Conservation (phyloP, 305 asterid genomes). For the Euphrasia arctica region DNA sequence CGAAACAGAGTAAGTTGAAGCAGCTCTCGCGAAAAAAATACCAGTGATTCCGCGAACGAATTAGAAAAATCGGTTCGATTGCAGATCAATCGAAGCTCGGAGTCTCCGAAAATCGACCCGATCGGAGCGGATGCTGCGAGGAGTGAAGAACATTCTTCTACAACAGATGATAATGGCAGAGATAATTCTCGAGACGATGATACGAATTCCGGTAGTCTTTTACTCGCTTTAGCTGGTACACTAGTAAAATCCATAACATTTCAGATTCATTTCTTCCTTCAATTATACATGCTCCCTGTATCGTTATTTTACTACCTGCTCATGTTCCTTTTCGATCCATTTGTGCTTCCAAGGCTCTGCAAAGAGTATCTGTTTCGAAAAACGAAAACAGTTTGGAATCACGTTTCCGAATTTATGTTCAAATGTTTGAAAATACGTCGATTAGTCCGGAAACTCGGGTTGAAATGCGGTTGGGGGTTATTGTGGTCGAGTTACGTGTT, state of each 20-base stretch:
- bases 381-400: conserved; percentile 33
- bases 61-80: conserved; percentile 20
- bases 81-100: conserved; percentile 29
- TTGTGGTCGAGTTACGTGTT: conserved; percentile 84
- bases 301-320: conserved; percentile 44
- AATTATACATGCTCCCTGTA: conserved; percentile 41
- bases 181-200: conserved; percentile 23
- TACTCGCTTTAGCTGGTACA: conserved; percentile 41
- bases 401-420: conserved; percentile 33
- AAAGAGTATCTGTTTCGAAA: conserved; percentile 33
- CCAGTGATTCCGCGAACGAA: conserved; percentile 25
- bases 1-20: conserved; percentile 26
- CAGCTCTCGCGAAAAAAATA: conserved; percentile 28
- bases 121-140: conserved; percentile 24
- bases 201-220: conserved; percentile 34
- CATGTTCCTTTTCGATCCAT: conserved; percentile 69
- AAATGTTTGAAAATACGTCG: conserved; percentile 59
- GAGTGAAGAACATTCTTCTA: conserved; percentile 35
- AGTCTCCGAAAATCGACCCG: conserved; percentile 10
- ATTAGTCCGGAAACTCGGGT: conserved; percentile 59
- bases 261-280: conserved; percentile 49
- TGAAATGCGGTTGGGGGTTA: conserved; percentile 86
- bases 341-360: conserved; percentile 39
- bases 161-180: conserved; percentile 34
- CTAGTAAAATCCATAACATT: conserved; percentile 52